These are phyloP conservation scores for Boletus edulis DNA, from an alignment of 768 basidiomycete species.

Conservation along the genomic window DNA sequence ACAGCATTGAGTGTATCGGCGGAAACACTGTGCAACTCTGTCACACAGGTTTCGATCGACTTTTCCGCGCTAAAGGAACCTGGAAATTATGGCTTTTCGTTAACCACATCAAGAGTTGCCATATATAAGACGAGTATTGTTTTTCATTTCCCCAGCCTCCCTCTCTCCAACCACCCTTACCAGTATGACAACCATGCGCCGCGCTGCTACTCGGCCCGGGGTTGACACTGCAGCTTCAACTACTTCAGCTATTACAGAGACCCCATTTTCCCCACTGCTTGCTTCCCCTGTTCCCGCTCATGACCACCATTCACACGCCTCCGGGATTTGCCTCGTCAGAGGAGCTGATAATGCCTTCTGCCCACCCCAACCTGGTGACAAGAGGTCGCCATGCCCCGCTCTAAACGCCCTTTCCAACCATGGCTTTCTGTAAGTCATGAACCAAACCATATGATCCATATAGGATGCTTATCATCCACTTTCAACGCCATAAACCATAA, in stretches of 20 bases:
- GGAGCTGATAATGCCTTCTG: slow-evolving; percentile 39
- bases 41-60: background rate
- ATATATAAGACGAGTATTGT: slow-evolving; percentile 3
- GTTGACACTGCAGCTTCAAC: background rate
- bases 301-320: slow-evolving; percentile 19
- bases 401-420: slow-evolving; percentile 75
- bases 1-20: background rate
- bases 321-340: slow-evolving; percentile 40
- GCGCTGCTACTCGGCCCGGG: background rate
- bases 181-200: slow-evolving; percentile 5
- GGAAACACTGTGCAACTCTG: background rate
- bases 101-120: background rate
- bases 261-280: slow-evolving; percentile 5
- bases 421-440: slow-evolving; percentile 59
- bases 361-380: slow-evolving; percentile 45
- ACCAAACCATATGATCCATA: background rate
- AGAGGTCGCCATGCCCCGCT: slow-evolving; percentile 69
- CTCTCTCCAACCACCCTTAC: background rate
- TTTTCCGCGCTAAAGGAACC: background rate
- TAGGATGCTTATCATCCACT: background rate
- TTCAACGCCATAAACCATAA: background rate
- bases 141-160: background rate
- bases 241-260: background rate
- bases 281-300: slow-evolving; percentile 14
- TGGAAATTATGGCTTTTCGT: too few relatives aligned